Base-by-base conservation (phyloP, 2,329 filamentous ascomycete species). In the Amauroascus niger region DNA sequence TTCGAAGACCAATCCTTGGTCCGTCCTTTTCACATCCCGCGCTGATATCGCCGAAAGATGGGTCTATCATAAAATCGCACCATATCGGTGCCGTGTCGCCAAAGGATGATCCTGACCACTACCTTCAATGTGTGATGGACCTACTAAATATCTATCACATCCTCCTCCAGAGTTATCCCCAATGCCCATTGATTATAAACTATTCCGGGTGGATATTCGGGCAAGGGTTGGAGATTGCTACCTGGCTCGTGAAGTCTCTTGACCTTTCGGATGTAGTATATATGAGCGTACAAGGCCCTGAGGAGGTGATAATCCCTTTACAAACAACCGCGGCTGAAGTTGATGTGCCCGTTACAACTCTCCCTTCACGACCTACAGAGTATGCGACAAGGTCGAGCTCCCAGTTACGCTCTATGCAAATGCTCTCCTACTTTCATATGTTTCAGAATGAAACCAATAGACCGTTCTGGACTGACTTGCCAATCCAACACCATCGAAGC, bases 351-450 rank as follows among this genome's bases (percentile, higher is more conserved):
- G 61, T 78, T 47, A 74, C 74, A 50, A 71, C 70, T 1, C 65
- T 81, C 4, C 66, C 73, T 22, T 75, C 75, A 5, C 70, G 73
- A 53, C 67, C 70, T 35, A 71, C 70, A 30, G 68, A 72, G 49
- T 70, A 69, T 46, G 67, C 71, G 16, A 69, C 70, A 28, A 69
- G 75, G 45, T 78, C 74, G 22, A 75, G 76, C 26, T 69, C 71
- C 1, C 76, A 81, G 55, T 62, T 79, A 6, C 70, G 76, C 44
- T 70, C 72, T 18, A 82, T 83, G 79, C 79, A 81, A 57, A 78
- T 76, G 57, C 75, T 81, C 57, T 79, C 79, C 1, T 83, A 82
- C 61, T 82, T 83, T 63, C 80, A 83, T 61, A 64, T 65, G 16
- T 64, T 64, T 37, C 62, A 64, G 7, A 55, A 52, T 30, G 60